These are phyloP conservation scores for Candida vaughaniae DNA, from an alignment of 805 yeast genomes.

Conservation along the genomic window DNA sequence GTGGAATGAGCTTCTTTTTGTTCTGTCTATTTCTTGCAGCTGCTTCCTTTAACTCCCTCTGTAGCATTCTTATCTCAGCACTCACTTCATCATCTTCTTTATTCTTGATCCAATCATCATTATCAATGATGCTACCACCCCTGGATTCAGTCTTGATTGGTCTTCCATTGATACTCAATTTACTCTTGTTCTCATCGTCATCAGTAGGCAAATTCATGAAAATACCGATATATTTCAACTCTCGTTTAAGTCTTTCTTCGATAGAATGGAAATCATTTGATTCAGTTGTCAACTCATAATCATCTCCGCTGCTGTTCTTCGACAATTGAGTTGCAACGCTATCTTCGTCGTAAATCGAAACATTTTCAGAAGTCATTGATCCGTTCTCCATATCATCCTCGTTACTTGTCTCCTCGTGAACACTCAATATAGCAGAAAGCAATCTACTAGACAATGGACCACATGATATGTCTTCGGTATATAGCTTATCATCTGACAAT, in stretches of 20 bases:
- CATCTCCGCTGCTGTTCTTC: constrained; percentile 27
- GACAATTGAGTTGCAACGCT: constrained; percentile 36
- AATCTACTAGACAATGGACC: constrained; percentile 90
- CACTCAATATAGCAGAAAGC: constrained; percentile 71
- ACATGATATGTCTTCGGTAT: constrained; percentile 74
- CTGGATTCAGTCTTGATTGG: constrained; percentile 18
- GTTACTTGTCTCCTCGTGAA: constrained; percentile 24
- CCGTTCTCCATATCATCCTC: constrained; percentile 24
- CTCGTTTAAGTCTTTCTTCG: constrained; percentile 86
- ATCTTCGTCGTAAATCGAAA: constrained; percentile 19
- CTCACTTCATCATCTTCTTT: constrained; percentile 94
- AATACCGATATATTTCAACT: constrained; percentile 86
- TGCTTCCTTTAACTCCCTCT: constrained; percentile 61
- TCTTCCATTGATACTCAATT: constrained; percentile 22
- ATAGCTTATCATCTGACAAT: constrained; percentile 60
- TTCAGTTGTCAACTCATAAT: constrained; percentile 42
- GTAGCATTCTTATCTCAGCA: constrained; percentile 74
- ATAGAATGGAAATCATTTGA: constrained; percentile 69
- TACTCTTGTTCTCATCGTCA: constrained; percentile 33
- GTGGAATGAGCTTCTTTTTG: constrained; percentile 63
- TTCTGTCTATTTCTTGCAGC: constrained; percentile 64
- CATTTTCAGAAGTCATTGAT: constrained; percentile 10
- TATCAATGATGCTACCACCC: constrained; percentile 38
- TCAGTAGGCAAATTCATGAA: constrained; percentile 59
- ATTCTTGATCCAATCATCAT: constrained; percentile 71